phyloP scores from a whole-genome alignment of 139 green algal species.

The Trebouxia sp. region DNA sequence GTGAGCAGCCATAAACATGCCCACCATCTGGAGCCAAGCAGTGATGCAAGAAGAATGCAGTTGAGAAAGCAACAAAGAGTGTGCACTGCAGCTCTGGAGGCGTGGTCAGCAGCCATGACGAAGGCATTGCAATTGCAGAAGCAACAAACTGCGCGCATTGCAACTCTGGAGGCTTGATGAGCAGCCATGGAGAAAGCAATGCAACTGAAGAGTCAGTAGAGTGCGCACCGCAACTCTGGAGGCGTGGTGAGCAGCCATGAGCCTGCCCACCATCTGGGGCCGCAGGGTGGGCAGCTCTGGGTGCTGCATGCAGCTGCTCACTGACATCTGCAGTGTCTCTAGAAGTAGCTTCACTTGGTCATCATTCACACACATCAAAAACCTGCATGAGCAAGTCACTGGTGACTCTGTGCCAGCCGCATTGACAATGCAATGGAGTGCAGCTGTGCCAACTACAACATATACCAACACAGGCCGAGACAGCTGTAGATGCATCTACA shows the following conservation, averaged over 20 bases:
- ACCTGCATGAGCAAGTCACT: conserved; percentile 38
- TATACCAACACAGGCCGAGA: too few relatives aligned
- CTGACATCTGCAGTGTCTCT: conserved; percentile 81
- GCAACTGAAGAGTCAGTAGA: too few relatives aligned
- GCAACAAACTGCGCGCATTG: too few relatives aligned
- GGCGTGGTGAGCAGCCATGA: conserved; percentile 59
- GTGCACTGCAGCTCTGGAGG: too few relatives aligned
- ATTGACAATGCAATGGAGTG: neutral
- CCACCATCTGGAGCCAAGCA: conserved; percentile 75
- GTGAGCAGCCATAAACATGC: conserved; percentile 63
- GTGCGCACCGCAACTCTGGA: neutral
- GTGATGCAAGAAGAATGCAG: too few relatives aligned
- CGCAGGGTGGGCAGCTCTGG: conserved; percentile 65
- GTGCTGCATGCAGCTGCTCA: conserved; percentile 63
- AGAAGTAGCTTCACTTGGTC: conserved; percentile 59
- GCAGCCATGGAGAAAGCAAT: too few relatives aligned
- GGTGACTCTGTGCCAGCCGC: neutral
- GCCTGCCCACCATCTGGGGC: conserved; percentile 73
- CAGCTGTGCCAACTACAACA: too few relatives aligned
- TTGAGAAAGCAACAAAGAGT: too few relatives aligned
- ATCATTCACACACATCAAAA: conserved; percentile 36
- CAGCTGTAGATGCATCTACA: neutral
- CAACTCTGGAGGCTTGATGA: too few relatives aligned
- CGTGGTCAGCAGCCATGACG: too few relatives aligned
- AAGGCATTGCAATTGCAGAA: too few relatives aligned